phyloP scores from a whole-genome alignment of 257 asterid species.

The Solanum bulbocastanum region DNA sequence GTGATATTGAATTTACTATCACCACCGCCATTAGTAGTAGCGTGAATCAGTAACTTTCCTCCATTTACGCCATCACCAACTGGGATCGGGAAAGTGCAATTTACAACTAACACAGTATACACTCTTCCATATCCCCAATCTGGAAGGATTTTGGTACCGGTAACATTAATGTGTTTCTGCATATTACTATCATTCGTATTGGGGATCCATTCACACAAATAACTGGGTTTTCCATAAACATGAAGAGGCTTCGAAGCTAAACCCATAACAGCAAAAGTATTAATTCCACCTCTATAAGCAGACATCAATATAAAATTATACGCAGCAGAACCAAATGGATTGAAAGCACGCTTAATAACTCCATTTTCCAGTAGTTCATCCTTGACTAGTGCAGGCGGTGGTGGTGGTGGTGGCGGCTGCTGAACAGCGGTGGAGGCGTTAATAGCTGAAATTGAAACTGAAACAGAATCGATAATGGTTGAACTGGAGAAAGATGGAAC shows the following conservation, averaged over 20 bases:
- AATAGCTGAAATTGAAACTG: neutral
- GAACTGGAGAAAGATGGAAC: constrained; percentile 5
- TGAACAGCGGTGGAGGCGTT: neutral
- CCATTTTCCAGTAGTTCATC: constrained; percentile 16
- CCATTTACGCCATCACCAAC: constrained; percentile 8
- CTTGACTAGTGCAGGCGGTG: neutral
- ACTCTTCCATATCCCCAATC: constrained; percentile 88
- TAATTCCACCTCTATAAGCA: constrained; percentile 79
- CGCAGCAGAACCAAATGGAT: constrained; percentile 60
- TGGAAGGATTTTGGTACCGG: constrained; percentile 20
- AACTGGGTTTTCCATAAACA: constrained; percentile 65
- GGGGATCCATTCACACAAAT: constrained; percentile 79
- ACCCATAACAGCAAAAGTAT: constrained; percentile 67
- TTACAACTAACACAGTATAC: constrained; percentile 67
- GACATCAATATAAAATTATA: constrained; percentile 81
- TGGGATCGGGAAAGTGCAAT: constrained; percentile 47
- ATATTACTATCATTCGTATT: constrained; percentile 1
- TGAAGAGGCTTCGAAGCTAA: constrained; percentile 75
- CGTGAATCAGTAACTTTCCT: constrained; percentile 45
- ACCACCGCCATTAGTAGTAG: constrained; percentile 39
- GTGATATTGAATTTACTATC: constrained; percentile 22
- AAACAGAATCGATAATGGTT: neutral
- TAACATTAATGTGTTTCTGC: neutral
- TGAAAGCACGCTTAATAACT: constrained; percentile 40
- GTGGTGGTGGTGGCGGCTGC: neutral